Evolutionary conservation across 306 rosid species (phyloP).

Genomic region (Carpinus viminea): DNA sequence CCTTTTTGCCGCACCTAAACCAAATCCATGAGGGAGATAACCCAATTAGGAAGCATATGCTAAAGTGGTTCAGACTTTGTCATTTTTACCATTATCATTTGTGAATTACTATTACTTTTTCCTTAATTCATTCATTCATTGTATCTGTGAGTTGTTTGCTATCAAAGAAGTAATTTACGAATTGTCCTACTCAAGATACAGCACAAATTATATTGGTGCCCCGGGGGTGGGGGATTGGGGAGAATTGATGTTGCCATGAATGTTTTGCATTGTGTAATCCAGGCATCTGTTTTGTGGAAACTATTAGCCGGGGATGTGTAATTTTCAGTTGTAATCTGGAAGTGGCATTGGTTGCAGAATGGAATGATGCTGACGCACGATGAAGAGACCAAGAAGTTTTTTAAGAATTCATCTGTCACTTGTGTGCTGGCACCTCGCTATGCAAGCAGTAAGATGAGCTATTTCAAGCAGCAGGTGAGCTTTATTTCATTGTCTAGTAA

Average conservation of each 20-base stretch:
- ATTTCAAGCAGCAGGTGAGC: conserved; percentile 74
- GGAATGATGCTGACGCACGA: conserved; percentile 95
- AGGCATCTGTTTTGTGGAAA: not conserved
- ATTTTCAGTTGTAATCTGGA: conserved; percentile 23
- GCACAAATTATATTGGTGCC: not conserved
- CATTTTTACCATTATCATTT: no score
- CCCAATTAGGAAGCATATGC: no score
- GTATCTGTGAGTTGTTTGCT: not conserved
- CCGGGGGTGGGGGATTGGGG: not conserved
- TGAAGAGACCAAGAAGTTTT: conserved; percentile 80
- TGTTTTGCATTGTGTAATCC: not conserved
- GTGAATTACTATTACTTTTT: no score
- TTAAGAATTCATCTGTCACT: conserved; percentile 88
- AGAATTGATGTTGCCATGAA: not conserved
- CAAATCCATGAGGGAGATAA: no score
- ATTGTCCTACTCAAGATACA: not conserved
- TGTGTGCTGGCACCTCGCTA: conserved; percentile 86
- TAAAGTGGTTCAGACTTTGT: no score
- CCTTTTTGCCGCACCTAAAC: no score
- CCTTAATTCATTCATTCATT: not conserved
- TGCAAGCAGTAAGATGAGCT: conserved; percentile 73
- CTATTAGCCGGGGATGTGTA: not conserved
- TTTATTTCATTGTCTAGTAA: conserved; percentile 7
- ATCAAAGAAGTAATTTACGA: not conserved
- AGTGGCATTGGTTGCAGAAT: conserved; percentile 41